These are phyloP conservation scores for Blechomonas ayalai DNA, from an alignment of 208 protist genomes.

Conservation along the genomic window DNA sequence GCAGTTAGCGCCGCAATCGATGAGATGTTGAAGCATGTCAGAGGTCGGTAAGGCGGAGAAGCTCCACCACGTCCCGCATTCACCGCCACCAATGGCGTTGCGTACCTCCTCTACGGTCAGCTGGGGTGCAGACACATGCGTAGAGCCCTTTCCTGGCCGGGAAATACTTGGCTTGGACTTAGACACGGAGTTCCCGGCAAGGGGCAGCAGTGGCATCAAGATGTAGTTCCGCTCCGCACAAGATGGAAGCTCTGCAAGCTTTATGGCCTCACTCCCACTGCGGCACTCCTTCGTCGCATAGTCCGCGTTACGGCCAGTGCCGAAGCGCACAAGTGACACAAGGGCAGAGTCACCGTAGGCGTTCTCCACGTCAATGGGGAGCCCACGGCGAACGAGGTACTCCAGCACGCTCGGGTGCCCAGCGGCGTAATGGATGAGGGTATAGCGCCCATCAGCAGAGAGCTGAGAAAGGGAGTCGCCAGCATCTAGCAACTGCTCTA, in stretches of 20 bases:
- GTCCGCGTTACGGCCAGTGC: conserved; percentile 54
- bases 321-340: conserved; percentile 64
- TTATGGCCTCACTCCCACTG: conserved; percentile 9
- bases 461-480: conserved; percentile 48
- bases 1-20: conserved; percentile 29
- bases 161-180: conserved; percentile 1
- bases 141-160: background rate
- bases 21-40: conserved; percentile 36
- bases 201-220: conserved; percentile 30
- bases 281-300: conserved; percentile 26
- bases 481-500: conserved; percentile 50
- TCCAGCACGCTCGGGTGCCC: conserved; percentile 37
- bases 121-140: background rate
- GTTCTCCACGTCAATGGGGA: conserved; percentile 63
- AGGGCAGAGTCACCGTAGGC: conserved; percentile 58
- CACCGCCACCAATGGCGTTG: conserved; percentile 21
- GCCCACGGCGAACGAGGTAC: conserved; percentile 26
- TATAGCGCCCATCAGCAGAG: conserved; percentile 75
- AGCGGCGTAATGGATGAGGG: conserved; percentile 77
- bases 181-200: background rate
- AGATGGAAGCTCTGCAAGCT: conserved; percentile 31
- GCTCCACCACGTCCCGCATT: conserved; percentile 24
- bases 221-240: conserved; percentile 68
- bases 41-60: conserved; percentile 32
- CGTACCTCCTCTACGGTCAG: background rate